Base-by-base conservation (phyloP, 2,329 filamentous ascomycete genomes). In the Colletotrichum graminicola region DNA sequence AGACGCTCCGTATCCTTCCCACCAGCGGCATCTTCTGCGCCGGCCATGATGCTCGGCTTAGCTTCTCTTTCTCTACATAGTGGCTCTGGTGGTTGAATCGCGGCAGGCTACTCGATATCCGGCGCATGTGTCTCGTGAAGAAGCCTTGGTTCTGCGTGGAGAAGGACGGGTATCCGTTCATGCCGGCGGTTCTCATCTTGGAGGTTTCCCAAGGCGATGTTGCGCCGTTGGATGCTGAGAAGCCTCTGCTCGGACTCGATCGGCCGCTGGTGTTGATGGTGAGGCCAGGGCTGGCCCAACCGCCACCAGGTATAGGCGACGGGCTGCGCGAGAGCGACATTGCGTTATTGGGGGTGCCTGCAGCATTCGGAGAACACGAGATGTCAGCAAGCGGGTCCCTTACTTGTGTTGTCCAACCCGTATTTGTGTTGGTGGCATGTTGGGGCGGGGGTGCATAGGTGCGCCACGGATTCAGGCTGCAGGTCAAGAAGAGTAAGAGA, bases 261-360 rank as follows among this genome's bases (percentile, higher is more conserved):
- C 89, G 88, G 73, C 92, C 92, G 80, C 92, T 93, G 70, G 84
- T 81, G 74, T 89, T 90, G 72, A 92, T 90, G 78, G 90, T 92
- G 78, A 94, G 87, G 74, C 91, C 93, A 67, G 93, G 94, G 82
- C 92, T 96, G 67, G 93, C 90, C 95, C 95, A 98, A 76, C 94
- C 94, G 79, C 94, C 94, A 77, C 93, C 92, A 73, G 91, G 92
- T 74, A 90, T 88, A 73, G 95, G 95, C 67, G 94, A 97, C 62
- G 95, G 94, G 79, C 94, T 97, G 82, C 94, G 91, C 75, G 94
- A 96, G 74, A 95, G 84, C 75, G 93, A 93, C 95, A 97, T 97
- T 77, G 84, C 82, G 75, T 82, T 78, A 76, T 83, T 85, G 54
- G 89, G 87, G 62, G 86, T 90, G 78, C 88, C 86, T 88, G 80